Percentiles rank a stretch among this genome's conserved stretches.
Conservation (phyloP, 495 filamentous ascomycete species). For the Trichocladium uniseriatum region DNA sequence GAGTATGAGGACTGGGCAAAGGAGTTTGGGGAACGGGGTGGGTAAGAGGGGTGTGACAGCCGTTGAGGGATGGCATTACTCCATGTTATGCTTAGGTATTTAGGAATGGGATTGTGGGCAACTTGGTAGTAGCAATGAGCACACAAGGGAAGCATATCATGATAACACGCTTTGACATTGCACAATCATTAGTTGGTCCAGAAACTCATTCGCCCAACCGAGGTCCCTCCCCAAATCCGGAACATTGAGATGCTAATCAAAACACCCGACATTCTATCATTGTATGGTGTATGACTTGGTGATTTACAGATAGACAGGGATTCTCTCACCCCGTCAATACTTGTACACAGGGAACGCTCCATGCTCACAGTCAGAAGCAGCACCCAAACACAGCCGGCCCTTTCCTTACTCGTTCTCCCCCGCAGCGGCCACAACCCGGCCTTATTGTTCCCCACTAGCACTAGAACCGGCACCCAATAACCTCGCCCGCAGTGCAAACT, state of each 20-base stretch:
- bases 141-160: background rate
- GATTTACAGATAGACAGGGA: conserved; percentile 3
- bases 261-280: background rate
- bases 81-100: conserved; percentile 9
- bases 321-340: background rate
- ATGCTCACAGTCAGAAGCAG: background rate
- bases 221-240: too few species aligned
- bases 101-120: background rate
- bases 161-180: too few species aligned
- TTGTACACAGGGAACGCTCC: conserved; percentile 1
- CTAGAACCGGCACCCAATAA: conserved; percentile 2
- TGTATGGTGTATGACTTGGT: background rate
- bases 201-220: background rate
- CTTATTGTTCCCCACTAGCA: background rate
- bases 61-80: background rate
- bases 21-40: conserved; percentile 87
- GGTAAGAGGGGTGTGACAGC: conserved; percentile 29
- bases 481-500: conserved; percentile 3
- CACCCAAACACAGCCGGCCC: background rate
- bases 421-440: background rate
- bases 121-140: background rate
- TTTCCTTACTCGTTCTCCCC: background rate
- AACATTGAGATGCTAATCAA: background rate
- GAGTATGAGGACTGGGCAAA: conserved; percentile 90
- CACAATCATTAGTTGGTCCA: too few species aligned